phyloP scores from a whole-genome alignment of 257 asterid genomes.

The Cordia subcordata region DNA sequence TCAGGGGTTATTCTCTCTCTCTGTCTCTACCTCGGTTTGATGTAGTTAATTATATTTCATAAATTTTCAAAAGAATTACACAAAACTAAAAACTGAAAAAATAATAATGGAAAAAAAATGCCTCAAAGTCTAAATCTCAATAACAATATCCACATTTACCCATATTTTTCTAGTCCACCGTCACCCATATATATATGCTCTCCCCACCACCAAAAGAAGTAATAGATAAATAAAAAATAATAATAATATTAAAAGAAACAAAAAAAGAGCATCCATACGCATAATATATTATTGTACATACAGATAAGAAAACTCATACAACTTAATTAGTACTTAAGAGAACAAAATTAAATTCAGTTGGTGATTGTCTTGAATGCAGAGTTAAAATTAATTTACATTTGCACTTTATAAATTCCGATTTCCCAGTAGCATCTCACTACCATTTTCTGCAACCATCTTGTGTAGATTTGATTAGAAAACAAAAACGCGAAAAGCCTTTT shows the following conservation, averaged over 20 bases:
- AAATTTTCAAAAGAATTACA: too few species aligned
- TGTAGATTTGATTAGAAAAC: slow-evolving; percentile 25
- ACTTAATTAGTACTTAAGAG: not conserved
- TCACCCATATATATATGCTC: too few species aligned
- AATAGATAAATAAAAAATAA: not conserved
- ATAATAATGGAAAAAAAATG: too few species aligned
- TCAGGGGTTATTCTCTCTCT: slow-evolving; percentile 17
- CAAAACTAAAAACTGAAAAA: not conserved
- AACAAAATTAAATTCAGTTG: slow-evolving; percentile 9
- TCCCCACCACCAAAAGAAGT: not conserved
- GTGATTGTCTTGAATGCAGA: slow-evolving; percentile 12
- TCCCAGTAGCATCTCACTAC: slow-evolving; percentile 33
- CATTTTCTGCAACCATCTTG: slow-evolving; percentile 39
- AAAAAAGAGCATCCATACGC: too few species aligned
- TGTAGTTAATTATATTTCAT: not conserved
- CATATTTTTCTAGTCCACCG: too few species aligned
- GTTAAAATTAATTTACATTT: slow-evolving; percentile 17
- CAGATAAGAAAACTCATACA: slow-evolving; percentile 3
- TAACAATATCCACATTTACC: not conserved
- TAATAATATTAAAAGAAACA: slow-evolving; percentile 3
- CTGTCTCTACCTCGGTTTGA: not conserved
- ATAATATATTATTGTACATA: not conserved
- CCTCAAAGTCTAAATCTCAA: not conserved
- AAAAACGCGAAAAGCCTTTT: slow-evolving; percentile 16
- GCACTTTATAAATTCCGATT: slow-evolving; percentile 39